Evolutionary conservation across 2,329 filamentous ascomycete genomes (phyloP).

Genomic region (Sporothrix curviconia): DNA sequence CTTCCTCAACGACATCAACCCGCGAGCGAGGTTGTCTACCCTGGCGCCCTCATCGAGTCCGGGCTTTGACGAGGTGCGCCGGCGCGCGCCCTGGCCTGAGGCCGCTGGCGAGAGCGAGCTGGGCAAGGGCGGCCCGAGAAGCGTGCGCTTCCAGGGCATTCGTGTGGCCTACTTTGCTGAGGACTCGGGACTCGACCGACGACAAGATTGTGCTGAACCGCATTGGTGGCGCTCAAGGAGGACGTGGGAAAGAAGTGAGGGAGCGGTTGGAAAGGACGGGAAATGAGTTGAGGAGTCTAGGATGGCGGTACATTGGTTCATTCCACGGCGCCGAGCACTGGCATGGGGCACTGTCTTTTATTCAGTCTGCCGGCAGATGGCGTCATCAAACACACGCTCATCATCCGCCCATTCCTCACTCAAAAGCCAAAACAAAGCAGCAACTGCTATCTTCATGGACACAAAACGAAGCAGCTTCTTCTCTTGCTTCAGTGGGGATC

Average conservation of each 20-base stretch:
- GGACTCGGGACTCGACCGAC: constrained; percentile 69
- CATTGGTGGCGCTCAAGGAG: constrained; percentile 87
- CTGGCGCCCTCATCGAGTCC: constrained; percentile 70
- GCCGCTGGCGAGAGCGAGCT: constrained; percentile 62
- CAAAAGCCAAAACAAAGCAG: no score
- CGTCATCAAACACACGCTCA: no score
- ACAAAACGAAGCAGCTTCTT: no score
- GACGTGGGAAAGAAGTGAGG: constrained; percentile 58
- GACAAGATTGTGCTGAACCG: constrained; percentile 84
- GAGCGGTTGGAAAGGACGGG: neutral
- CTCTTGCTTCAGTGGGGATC: no score
- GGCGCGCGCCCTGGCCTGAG: constrained; percentile 74
- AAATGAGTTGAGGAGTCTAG: neutral
- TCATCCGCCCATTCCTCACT: no score
- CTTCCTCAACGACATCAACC: constrained; percentile 78
- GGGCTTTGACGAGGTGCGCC: constrained; percentile 73
- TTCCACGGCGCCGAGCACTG: no score
- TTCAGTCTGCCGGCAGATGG: no score
- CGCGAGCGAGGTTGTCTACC: constrained; percentile 72
- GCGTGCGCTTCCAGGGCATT: constrained; percentile 85
- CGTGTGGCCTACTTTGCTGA: constrained; percentile 77
- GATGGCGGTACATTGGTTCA: no score
- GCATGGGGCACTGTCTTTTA: no score
- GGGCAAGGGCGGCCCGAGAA: constrained; percentile 59
- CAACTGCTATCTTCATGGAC: no score